Evolutionary conservation across 2,329 filamentous ascomycete genomes (phyloP).

Genomic region (Ophiostoma novo-ulmi): DNA sequence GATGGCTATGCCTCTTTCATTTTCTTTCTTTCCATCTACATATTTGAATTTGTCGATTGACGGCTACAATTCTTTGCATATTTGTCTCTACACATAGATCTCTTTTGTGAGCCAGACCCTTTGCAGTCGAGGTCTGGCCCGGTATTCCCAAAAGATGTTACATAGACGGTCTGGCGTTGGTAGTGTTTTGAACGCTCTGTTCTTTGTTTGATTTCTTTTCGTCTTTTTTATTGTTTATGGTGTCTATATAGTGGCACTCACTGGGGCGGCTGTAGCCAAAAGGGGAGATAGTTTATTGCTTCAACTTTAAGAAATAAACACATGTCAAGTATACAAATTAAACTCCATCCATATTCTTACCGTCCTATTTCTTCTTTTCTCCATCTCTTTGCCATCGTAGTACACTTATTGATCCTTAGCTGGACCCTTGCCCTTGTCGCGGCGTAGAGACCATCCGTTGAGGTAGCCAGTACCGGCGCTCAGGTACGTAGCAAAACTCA

Average conservation of each 20-base stretch:
- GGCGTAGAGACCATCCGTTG: conserved; percentile 59
- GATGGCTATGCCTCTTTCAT: not conserved
- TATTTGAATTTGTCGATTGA: not conserved
- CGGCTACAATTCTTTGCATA: not conserved
- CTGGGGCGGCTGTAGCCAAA: not conserved
- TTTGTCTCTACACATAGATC: not conserved
- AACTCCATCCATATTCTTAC: no score
- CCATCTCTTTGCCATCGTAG: no score
- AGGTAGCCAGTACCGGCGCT: conserved; percentile 63
- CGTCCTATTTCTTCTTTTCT: no score
- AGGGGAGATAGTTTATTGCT: not conserved
- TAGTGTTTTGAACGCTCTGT: not conserved
- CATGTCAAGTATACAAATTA: no score
- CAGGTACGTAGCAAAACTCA: conserved; percentile 82
- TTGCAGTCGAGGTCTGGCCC: not conserved
- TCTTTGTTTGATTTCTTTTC: not conserved
- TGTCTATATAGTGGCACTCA: conserved; percentile 18
- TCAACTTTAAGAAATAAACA: not conserved
- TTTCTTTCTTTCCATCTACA: not conserved
- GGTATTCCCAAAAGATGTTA: not conserved
- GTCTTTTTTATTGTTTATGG: conserved; percentile 28
- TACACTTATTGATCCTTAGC: conserved; percentile 28
- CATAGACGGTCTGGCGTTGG: conserved; percentile 3
- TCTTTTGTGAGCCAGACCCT: conserved; percentile 1
- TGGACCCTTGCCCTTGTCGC: conserved; percentile 20